These are phyloP conservation scores for Tranzscheliella williamsii DNA, from an alignment of 1,284 basidiomycete genomes.

Conservation along the genomic window DNA sequence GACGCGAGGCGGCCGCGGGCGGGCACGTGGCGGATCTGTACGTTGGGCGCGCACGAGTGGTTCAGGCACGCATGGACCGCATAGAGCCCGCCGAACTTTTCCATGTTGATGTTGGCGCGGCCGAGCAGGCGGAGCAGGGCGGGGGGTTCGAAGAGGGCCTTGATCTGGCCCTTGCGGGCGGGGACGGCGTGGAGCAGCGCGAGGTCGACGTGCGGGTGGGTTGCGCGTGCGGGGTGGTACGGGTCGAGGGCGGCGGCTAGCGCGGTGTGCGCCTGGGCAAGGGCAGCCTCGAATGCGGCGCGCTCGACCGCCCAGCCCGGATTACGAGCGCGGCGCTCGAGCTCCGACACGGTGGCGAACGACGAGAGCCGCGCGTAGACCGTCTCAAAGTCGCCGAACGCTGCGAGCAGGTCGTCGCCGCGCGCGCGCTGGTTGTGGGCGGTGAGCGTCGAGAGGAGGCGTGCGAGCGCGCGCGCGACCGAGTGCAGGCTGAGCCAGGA, in stretches of 20 bases:
- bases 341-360: conserved; percentile 51
- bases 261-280: conserved; percentile 18
- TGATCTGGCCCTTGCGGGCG: conserved; percentile 66
- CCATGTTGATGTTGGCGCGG: conserved; percentile 80
- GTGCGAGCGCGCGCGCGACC: conserved; percentile 12
- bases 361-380: conserved; percentile 32
- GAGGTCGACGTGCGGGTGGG: conserved; percentile 70
- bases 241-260: conserved; percentile 44
- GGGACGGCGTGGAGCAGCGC: conserved; percentile 54
- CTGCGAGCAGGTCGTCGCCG: background rate
- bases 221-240: conserved; percentile 63
- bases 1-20: conserved; percentile 66
- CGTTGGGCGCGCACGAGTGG: conserved; percentile 77
- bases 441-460: conserved; percentile 13
- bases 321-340: conserved; percentile 48
- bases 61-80: conserved; percentile 83
- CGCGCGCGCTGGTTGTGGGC: background rate
- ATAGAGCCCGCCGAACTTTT: conserved; percentile 84
- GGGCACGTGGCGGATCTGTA: conserved; percentile 73
- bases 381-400: conserved; percentile 27
- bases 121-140: conserved; percentile 76
- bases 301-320: conserved; percentile 50
- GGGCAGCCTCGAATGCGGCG: conserved; percentile 19
- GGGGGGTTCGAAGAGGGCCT: conserved; percentile 73
- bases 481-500: conserved; percentile 32